Evolutionary conservation across 2,329 filamentous ascomycete genomes (phyloP).

Genomic region (Colletotrichum graminicola): DNA sequence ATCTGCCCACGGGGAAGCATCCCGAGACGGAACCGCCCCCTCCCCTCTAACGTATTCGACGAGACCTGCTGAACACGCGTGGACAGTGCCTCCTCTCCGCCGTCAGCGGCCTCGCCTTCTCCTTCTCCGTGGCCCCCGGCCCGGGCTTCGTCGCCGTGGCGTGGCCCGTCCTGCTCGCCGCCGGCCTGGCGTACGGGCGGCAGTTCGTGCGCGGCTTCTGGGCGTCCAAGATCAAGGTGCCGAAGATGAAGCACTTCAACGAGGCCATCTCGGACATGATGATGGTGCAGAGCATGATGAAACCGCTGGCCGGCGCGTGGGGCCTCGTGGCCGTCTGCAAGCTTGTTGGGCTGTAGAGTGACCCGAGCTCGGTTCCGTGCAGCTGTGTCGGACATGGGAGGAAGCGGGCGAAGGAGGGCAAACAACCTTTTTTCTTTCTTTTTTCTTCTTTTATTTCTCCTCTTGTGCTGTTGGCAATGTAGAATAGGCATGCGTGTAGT

Average conservation of each 20-base stretch:
- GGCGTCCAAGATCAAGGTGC: conserved; percentile 47
- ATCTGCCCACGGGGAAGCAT: neutral
- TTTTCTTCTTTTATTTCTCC: too few relatives aligned
- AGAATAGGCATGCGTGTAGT: too few relatives aligned
- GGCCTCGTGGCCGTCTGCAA: conserved; percentile 44
- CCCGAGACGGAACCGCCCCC: neutral
- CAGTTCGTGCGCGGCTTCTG: conserved; percentile 49
- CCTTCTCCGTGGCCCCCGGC: conserved; percentile 37
- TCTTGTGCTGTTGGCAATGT: too few relatives aligned
- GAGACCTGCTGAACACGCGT: neutral
- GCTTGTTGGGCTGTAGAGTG: conserved; percentile 38
- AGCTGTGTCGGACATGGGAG: neutral
- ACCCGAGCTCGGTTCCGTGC: neutral
- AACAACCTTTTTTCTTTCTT: too few relatives aligned
- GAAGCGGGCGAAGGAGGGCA: neutral
- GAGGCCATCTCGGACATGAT: conserved; percentile 47
- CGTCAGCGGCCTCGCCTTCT: conserved; percentile 40
- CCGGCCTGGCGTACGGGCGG: conserved; percentile 38
- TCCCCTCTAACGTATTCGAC: neutral
- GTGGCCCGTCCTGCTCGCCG: conserved; percentile 44
- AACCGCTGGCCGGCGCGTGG: conserved; percentile 42
- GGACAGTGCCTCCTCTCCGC: conserved; percentile 43
- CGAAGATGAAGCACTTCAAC: conserved; percentile 49
- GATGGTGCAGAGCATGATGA: conserved; percentile 43
- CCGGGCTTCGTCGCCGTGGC: conserved; percentile 32